Percentiles rank a stretch among this genome's conserved stretches.
These are phyloP conservation scores for Xanthoconium separans DNA, from an alignment of 1,284 basidiomycete genomes.

Conservation along the genomic window DNA sequence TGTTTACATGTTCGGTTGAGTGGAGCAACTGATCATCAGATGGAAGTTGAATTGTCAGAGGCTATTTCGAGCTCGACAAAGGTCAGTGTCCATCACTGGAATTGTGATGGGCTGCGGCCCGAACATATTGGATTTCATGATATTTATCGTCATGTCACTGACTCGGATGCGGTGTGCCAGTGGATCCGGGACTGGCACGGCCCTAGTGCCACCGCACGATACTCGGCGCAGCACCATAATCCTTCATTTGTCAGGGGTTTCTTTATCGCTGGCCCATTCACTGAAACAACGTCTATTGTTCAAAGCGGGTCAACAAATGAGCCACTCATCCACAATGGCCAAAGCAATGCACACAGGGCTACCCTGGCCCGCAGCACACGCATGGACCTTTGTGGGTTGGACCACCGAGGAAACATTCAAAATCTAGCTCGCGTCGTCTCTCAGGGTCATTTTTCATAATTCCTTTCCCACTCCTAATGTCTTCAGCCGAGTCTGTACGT, in stretches of 20 bases:
- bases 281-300: neutral
- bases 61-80: neutral
- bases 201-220: conserved; percentile 2
- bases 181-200: conserved; percentile 7
- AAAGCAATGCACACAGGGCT: neutral
- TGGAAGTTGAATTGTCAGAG: no score
- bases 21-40: neutral
- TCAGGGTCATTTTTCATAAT: neutral
- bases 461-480: conserved; percentile 9
- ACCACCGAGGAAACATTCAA: conserved; percentile 18
- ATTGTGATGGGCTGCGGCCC: conserved; percentile 2
- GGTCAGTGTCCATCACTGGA: conserved; percentile 8
- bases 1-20: neutral
- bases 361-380: neutral
- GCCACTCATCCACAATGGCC: conserved; percentile 1
- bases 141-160: neutral
- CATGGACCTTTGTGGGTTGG: conserved; percentile 6
- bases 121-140: neutral
- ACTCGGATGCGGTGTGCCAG: conserved; percentile 3
- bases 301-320: conserved; percentile 1
- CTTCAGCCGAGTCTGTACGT: conserved; percentile 2
- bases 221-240: neutral
- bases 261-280: neutral
- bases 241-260: no score
- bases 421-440: neutral